Evolutionary conservation across 805 yeast species (phyloP).

Genomic region (Starmerella vaccinii): DNA sequence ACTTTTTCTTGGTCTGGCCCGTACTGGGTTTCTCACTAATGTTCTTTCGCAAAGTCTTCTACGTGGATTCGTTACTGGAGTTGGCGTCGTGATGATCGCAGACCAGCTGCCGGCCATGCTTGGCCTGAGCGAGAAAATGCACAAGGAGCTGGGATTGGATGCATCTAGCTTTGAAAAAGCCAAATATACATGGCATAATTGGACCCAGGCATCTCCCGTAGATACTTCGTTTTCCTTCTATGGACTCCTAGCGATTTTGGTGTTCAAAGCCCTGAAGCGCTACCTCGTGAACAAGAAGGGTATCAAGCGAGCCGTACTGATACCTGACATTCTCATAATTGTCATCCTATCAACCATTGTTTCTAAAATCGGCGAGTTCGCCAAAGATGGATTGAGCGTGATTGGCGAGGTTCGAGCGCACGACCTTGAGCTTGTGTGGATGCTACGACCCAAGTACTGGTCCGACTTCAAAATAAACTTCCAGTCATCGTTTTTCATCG

Average conservation of each 20-base stretch:
- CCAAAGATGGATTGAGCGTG: conserved; percentile 43
- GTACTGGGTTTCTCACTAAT: conserved; percentile 78
- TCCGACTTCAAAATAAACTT: conserved; percentile 46
- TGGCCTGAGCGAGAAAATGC: conserved; percentile 45
- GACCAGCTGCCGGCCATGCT: conserved; percentile 65
- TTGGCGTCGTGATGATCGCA: conserved; percentile 71
- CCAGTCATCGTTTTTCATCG: conserved; percentile 64
- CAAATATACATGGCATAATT: conserved; percentile 44
- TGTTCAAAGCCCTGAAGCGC: conserved; percentile 37
- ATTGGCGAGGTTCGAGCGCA: conserved; percentile 57
- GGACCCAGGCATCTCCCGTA: conserved; percentile 41
- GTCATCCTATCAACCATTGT: conserved; percentile 51
- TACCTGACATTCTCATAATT: conserved; percentile 81
- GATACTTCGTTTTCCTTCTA: conserved; percentile 51
- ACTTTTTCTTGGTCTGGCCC: conserved; percentile 62
- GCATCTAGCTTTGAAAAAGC: conserved; percentile 67
- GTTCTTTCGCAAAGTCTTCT: conserved; percentile 66
- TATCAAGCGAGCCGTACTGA: conserved; percentile 42
- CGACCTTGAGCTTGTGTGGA: conserved; percentile 44
- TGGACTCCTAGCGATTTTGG: conserved; percentile 40
- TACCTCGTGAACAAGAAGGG: conserved; percentile 26
- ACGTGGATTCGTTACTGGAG: conserved; percentile 76
- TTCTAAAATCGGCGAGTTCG: conserved; percentile 34
- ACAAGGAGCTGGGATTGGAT: conserved; percentile 35
- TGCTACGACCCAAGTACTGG: conserved; percentile 40